phyloP scores from a whole-genome alignment of 495 filamentous ascomycete genomes.

The Rostrohypoxylon terebratum region DNA sequence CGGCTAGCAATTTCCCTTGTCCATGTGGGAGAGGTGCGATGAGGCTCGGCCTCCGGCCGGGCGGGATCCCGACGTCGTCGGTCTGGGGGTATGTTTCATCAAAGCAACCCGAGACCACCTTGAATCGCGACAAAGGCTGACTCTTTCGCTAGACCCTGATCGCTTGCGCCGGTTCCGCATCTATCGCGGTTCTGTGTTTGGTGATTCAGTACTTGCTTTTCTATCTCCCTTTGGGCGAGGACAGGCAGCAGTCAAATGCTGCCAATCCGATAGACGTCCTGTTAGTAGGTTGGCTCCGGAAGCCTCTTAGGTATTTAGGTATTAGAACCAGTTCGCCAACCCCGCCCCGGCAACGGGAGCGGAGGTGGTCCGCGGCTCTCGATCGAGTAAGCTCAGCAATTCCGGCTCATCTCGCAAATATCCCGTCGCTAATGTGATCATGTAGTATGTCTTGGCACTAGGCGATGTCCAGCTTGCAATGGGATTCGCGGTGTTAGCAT shows the following conservation, averaged over 20 bases:
- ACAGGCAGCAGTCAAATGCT: slow-evolving; percentile 23
- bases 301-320: slow-evolving; percentile 40
- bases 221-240: slow-evolving; percentile 30
- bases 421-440: slow-evolving; percentile 26
- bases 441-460: slow-evolving; percentile 37
- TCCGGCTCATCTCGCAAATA: neutral
- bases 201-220: slow-evolving; percentile 43
- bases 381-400: slow-evolving; percentile 30
- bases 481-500: slow-evolving; percentile 37
- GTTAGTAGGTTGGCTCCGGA: slow-evolving; percentile 36
- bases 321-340: slow-evolving; percentile 16
- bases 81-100: slow-evolving; percentile 39
- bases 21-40: slow-evolving; percentile 45
- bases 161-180: slow-evolving; percentile 44
- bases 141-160: slow-evolving; percentile 36
- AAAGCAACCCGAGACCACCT: neutral
- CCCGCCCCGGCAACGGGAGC: slow-evolving; percentile 10
- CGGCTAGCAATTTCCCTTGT: slow-evolving; percentile 41
- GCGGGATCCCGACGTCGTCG: slow-evolving; percentile 44
- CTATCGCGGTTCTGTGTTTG: slow-evolving; percentile 39
- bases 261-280: slow-evolving; percentile 41
- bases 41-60: slow-evolving; percentile 42
- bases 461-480: slow-evolving; percentile 44
- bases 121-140: slow-evolving; percentile 18
- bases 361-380: slow-evolving; percentile 38